Evolutionary conservation across 176 grass and related monocot genomes (phyloP).

Genomic region (Avena sativa): DNA sequence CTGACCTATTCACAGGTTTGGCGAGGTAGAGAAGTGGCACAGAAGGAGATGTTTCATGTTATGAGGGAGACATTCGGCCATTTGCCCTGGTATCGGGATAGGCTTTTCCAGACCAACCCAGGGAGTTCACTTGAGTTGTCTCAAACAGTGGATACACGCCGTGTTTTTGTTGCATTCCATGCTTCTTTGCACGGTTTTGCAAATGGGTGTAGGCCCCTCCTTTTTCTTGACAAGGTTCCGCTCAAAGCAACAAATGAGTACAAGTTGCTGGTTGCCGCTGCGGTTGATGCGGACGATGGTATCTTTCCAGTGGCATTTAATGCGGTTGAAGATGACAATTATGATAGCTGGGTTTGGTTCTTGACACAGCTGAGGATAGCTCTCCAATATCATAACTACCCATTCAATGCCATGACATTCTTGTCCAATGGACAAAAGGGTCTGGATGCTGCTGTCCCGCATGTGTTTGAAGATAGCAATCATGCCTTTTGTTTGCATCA

Average conservation of each 20-base stretch:
- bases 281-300: conserved; percentile 87
- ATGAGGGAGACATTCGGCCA: conserved; percentile 90
- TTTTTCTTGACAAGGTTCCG: conserved; percentile 96
- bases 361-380: conserved; percentile 89
- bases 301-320: conserved; percentile 94
- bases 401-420: conserved; percentile 69
- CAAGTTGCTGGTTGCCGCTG: conserved; percentile 83
- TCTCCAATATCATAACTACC: conserved; percentile 58
- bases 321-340: conserved; percentile 93
- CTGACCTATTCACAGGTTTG: conserved; percentile 97
- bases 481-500: conserved; percentile 90
- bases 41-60: conserved; percentile 90
- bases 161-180: conserved; percentile 95
- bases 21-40: conserved; percentile 85
- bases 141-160: conserved; percentile 77
- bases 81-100: conserved; percentile 90
- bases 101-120: conserved; percentile 87
- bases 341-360: conserved; percentile 95
- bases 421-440: conserved; percentile 89
- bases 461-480: conserved; percentile 81
- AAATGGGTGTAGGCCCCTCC: conserved; percentile 81
- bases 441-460: conserved; percentile 80
- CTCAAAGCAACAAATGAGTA: conserved; percentile 89
- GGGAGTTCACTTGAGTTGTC: conserved; percentile 85
- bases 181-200: conserved; percentile 90